phyloP scores from a whole-genome alignment of 1,139 yeast species.

The Yamadazyma epiphylla region DNA sequence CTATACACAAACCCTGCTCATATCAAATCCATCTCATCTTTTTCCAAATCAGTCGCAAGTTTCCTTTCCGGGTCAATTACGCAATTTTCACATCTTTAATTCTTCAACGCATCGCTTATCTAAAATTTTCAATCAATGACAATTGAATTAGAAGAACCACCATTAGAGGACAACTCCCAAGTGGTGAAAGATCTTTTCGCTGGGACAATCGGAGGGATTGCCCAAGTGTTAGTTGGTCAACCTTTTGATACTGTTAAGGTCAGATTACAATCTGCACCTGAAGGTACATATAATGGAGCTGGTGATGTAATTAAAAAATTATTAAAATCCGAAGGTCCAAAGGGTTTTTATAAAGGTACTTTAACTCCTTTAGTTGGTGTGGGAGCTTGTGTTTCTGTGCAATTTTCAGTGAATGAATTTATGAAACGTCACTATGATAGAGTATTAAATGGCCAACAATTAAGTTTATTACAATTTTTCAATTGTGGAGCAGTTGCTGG shows the following conservation, averaged over 20 bases:
- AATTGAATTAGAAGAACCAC: constrained; percentile 47
- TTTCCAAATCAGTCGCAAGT: too few species aligned
- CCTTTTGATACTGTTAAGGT: constrained; percentile 96
- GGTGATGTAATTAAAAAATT: constrained; percentile 71
- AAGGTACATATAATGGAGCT: constrained; percentile 72
- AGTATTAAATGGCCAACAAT: constrained; percentile 35
- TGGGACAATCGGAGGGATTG: constrained; percentile 91
- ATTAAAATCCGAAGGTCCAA: constrained; percentile 68
- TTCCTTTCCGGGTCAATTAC: too few species aligned
- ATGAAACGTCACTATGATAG: constrained; percentile 75
- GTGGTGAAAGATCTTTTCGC: constrained; percentile 80
- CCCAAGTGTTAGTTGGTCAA: constrained; percentile 93
- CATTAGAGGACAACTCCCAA: constrained; percentile 41
- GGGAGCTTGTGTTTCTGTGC: constrained; percentile 88
- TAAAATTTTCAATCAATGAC: constrained; percentile 22
- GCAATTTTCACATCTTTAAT: too few species aligned
- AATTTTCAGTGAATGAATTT: constrained; percentile 80
- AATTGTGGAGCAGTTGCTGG: constrained; percentile 87
- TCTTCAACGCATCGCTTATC: constrained; percentile 1
- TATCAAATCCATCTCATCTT: too few species aligned
- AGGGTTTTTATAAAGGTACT: constrained; percentile 88
- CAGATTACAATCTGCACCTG: constrained; percentile 80
- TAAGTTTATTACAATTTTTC: constrained; percentile 60
- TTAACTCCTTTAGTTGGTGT: constrained; percentile 82
- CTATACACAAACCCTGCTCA: too few species aligned